These are phyloP conservation scores for Tranzscheliella williamsii DNA, from an alignment of 1,284 basidiomycete species.

Conservation along the genomic window DNA sequence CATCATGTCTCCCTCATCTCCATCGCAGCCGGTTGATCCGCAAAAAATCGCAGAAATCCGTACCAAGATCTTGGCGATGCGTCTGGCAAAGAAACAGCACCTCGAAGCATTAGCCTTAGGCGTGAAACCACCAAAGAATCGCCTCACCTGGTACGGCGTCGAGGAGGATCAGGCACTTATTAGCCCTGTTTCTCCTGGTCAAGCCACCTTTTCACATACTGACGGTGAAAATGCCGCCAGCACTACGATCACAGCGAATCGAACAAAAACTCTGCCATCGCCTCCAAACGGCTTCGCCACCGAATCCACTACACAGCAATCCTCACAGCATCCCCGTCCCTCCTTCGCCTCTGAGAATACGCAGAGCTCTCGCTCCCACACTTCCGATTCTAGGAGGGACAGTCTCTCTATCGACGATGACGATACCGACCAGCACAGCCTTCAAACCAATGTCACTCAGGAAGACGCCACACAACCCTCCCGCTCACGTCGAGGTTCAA, in stretches of 20 bases:
- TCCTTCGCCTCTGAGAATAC: conserved; percentile 8
- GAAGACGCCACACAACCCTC: conserved; percentile 1
- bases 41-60: too few species aligned
- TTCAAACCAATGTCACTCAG: conserved; percentile 5
- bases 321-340: background rate
- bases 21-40: too few species aligned
- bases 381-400: background rate
- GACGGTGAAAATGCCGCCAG: conserved; percentile 22
- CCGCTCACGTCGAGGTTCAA: background rate
- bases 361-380: conserved; percentile 1
- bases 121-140: background rate
- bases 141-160: conserved; percentile 19
- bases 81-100: conserved; percentile 10
- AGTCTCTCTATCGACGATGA: conserved; percentile 8
- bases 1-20: too few species aligned
- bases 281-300: too few species aligned
- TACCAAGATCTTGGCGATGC: conserved; percentile 1
- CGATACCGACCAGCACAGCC: conserved; percentile 11
- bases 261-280: conserved; percentile 5
- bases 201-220: background rate
- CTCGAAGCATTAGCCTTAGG: background rate
- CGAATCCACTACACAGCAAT: too few species aligned
- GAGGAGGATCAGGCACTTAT: background rate
- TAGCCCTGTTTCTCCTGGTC: background rate
- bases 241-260: conserved; percentile 23